Conservation (phyloP, 371 early-diverging fungal species). For the Mucor velutinosus region DNA sequence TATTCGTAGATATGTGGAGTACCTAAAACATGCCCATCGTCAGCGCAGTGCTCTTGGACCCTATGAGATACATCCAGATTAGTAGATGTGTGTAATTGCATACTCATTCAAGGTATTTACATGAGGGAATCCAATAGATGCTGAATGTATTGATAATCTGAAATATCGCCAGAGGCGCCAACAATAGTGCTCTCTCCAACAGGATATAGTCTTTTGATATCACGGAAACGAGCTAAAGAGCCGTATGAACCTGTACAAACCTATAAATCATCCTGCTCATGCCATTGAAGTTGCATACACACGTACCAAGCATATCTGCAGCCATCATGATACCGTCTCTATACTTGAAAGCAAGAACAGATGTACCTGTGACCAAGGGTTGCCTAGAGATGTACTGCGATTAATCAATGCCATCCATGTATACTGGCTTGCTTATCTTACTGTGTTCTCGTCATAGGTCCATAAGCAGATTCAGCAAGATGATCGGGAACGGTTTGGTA, state of each 20-base stretch:
- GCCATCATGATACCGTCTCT: constrained; percentile 98
- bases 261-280: background rate
- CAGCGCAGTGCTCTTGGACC: constrained; percentile 83
- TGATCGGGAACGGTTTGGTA: constrained; percentile 45
- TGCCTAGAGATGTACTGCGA: constrained; percentile 46
- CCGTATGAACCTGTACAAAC: constrained; percentile 89
- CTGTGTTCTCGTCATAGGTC: constrained; percentile 66
- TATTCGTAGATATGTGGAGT: constrained; percentile 91
- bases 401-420: background rate
- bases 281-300: background rate
- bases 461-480: constrained; percentile 45
- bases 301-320: constrained; percentile 88
- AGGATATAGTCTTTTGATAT: constrained; percentile 82
- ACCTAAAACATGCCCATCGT: constrained; percentile 88
- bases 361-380: constrained; percentile 97
- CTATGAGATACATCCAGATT: constrained; percentile 39
- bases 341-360: constrained; percentile 93
- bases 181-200: constrained; percentile 86
- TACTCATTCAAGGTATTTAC: constrained; percentile 46
- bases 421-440: constrained; percentile 25
- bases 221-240: constrained; percentile 92
- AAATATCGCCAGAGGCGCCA: constrained; percentile 94
- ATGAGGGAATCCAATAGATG: constrained; percentile 83
- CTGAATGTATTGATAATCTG: constrained; percentile 92
- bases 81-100: background rate